Evolutionary conservation across 2,329 filamentous ascomycete genomes (phyloP), one percentile per base, ranked within the genome.

Genomic region (Cyphellophora attinorum): DNA sequence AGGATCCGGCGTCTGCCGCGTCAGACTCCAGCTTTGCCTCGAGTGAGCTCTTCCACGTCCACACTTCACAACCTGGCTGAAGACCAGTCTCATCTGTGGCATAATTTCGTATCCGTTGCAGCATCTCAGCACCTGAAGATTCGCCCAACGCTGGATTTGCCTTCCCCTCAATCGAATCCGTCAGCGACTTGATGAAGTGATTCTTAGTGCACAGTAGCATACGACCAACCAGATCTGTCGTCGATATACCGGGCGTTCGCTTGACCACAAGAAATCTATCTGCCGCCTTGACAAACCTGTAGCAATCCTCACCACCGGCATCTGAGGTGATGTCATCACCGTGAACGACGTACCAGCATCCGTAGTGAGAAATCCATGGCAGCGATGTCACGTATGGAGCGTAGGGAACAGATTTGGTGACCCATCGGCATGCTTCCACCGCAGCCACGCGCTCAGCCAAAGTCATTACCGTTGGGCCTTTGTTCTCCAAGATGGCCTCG

Each of bases 291-390:
- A 98, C 91, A 54, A 89, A 96, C 41, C 91, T 83, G 64, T 98
- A 98, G 65, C 89, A 96, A 64, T 98, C 91, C 57, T 94, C 81
- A 27, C 91, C 91, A 47, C 79, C 78, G 55, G 82, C 84, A 61
- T 98, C 91, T 0, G 86, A 93, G 3, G 91, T 96, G 54, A 96
- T 93, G 60, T 96, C 89, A 59, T 96, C 91, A 41, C 89, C 89
- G 60, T 96, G 89, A 2, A 94, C 89, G 27, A 96, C 91, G 58
- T 89, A 96, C 54, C 81, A 76, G 69, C 91, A 96, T 44, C 91
- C 88, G 57, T 91, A 95, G 60, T 94, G 86, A 37, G 81, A 81
- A 53, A 98, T 93, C 85, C 88, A 98, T 31, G 82, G 79, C 31
- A 96, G 74, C 41, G 81, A 81, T 14, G 91, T 98, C 37, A 98